Evolutionary conservation across 495 filamentous ascomycete species (phyloP), one percentile per base, ranked within the genome.

Genomic region (Chaetomium fimeti): DNA sequence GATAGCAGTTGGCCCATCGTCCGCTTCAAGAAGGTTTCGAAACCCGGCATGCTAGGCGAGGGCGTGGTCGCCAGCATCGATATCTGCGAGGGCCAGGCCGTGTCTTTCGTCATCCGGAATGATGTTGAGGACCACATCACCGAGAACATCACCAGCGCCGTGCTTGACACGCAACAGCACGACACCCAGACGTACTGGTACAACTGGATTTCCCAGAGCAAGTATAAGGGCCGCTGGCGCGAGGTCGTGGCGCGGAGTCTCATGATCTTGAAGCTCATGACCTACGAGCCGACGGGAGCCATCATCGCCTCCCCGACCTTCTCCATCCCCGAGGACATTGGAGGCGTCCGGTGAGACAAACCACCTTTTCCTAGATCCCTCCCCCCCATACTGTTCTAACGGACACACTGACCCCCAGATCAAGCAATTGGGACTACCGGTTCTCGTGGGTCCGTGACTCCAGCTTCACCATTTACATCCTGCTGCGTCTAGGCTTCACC

Each of bases 361-460:
- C 67, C 18, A 42, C 16, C 38, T 22, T 27, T 22, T 25, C 6
- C 1, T 22, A 27, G 11, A 9, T 16, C 42, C n/a, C 20, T 24
- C 43, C 20, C 20, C 45, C 45, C 45, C 29, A n/a, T 22, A 16
- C 62, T 2, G 43, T 22, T 48, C 42, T 52, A 51, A 58, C 43
- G 11, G 5, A 28, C 3, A 12, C 9, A 47, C n/a, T 48, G 49
- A 45, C 28, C 1, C 29, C 2, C 42, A 59, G 42, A 36, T 13
- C 49, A 64, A 83, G 87, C n/a, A 91, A 90, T 66, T 90, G 88
- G 88, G 88, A 91, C 68, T 91, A 91, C 69, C 82, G 88, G 11
- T 91, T 83, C 72, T 88, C 82, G 45, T 91, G 88, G 88, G 86
- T 91, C 47, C 81, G 88, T 38, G 88, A 91, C 71, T 85, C 86